Conservation (phyloP, 2,329 filamentous ascomycete genomes). For the Phymatotrichopsis omnivora region DNA sequence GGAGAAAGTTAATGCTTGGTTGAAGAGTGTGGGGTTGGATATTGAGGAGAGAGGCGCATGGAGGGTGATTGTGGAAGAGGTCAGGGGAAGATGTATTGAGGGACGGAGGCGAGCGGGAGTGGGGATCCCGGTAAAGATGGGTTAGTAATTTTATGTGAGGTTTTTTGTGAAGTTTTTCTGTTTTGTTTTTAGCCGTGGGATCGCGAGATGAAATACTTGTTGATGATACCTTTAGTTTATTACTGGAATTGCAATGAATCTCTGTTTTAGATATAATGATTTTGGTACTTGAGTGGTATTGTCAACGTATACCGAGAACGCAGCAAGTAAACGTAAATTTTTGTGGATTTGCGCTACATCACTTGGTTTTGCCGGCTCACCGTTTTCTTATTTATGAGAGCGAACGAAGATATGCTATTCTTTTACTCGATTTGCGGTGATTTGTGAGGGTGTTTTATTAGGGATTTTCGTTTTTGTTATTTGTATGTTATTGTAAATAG, state of each 20-base stretch:
- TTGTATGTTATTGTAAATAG: too few species aligned
- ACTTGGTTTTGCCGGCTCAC: too few species aligned
- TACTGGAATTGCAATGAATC: neutral
- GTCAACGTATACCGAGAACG: too few species aligned
- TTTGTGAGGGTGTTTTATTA: too few species aligned
- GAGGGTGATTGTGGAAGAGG: conserved; percentile 17
- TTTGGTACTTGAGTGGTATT: neutral
- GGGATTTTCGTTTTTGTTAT: too few species aligned
- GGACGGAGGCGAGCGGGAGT: conserved; percentile 21
- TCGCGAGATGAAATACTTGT: neutral
- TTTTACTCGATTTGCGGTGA: too few species aligned
- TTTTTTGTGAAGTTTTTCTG: neutral
- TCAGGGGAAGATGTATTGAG: conserved; percentile 21
- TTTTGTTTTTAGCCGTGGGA: conserved; percentile 6
- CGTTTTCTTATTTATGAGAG: too few species aligned
- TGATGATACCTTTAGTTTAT: neutral
- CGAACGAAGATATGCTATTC: too few species aligned
- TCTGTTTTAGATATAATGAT: neutral
- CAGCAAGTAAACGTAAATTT: too few species aligned
- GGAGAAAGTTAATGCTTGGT: conserved; percentile 16
- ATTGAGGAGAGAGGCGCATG: conserved; percentile 10
- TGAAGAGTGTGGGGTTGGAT: conserved; percentile 1
- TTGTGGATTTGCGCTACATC: too few species aligned
- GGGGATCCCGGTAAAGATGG: conserved; percentile 17
- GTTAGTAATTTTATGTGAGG: conserved; percentile 3